phyloP scores from a whole-genome alignment of 768 basidiomycete genomes.

The Mycena capillaripes region DNA sequence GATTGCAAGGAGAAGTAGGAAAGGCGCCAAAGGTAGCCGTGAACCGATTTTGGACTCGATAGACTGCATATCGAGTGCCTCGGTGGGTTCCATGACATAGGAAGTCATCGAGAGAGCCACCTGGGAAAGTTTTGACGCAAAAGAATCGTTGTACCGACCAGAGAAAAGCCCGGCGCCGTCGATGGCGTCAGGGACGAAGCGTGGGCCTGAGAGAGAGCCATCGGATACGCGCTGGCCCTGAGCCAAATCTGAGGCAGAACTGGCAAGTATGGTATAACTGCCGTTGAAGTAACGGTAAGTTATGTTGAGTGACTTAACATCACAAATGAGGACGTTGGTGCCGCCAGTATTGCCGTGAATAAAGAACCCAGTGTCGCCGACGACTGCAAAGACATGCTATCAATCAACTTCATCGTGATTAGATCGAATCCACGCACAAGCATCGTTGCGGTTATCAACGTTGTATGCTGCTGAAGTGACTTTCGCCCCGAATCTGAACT shows the following conservation, averaged over 20 bases:
- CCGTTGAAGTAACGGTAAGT: constrained; percentile 28
- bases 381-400: background rate
- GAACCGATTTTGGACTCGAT: background rate
- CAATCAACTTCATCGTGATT: background rate
- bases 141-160: constrained; percentile 5
- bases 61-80: background rate
- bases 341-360: constrained; percentile 13
- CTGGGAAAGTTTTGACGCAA: constrained; percentile 4
- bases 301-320: background rate
- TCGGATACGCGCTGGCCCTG: constrained; percentile 19
- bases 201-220: background rate
- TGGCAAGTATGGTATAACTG: background rate
- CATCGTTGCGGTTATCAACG: background rate
- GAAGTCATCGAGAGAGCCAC: constrained; percentile 13
- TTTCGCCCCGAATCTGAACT: background rate
- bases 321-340: constrained; percentile 17
- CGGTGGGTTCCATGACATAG: background rate
- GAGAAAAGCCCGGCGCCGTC: constrained; percentile 17
- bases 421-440: background rate
- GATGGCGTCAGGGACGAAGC: background rate
- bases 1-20: background rate
- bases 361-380: constrained; percentile 26
- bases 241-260: background rate
- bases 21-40: background rate
- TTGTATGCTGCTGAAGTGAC: background rate